Base-by-base conservation (phyloP, 495 filamentous ascomycete species). In the Aspergillus indologenus region DNA sequence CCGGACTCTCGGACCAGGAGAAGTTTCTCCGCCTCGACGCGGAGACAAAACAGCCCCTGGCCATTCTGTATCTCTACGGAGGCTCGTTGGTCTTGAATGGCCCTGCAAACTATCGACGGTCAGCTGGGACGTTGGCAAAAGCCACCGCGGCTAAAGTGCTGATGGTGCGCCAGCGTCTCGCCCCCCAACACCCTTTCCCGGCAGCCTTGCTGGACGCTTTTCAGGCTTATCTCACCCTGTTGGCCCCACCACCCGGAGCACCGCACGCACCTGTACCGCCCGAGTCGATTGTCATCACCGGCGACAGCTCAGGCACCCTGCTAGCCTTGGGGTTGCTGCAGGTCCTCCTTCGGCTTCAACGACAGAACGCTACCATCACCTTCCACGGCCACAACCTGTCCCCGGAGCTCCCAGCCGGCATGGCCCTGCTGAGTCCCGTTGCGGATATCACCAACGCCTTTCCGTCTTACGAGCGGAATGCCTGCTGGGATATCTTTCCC, bases 151-250 rank as follows among this genome's bases (percentile, higher is more conserved):
- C 57, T 3, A 53, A 47, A 18, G 57, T 53, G 14, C 18, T 59
- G 8, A 53, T 59, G 43, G 57, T 59, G 0, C 57, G 42, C 14
- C 57, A 59, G 50, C 57, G 49, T 9, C 57, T 59, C 3, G 57
- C 57, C 17, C 57, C 57, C 1, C 57, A 59, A 26, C 47, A 54
- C n/a, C 57, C 57, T 43, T 59, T 54, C 23, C 57, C 57, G n/a
- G 48, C 57, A 5, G 57, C 57, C 21, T 34, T 59, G 8, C 50
- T 59, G 1, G 57, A 59, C 22, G 50, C 42, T 11, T 59, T 59
- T 19, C 57, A 59, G 26, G 57, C 57, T 5, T 59, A 59, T 19
- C 23, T 59, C 5, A 59, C 57, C 2, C 40, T 59, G 40, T 23
- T 59, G 5, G 40, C 49, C 5, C 57, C 57, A 6, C 57, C 57